Evolutionary conservation across 495 filamentous ascomycete genomes (phyloP).

Genomic region (Lepraria neglecta): DNA sequence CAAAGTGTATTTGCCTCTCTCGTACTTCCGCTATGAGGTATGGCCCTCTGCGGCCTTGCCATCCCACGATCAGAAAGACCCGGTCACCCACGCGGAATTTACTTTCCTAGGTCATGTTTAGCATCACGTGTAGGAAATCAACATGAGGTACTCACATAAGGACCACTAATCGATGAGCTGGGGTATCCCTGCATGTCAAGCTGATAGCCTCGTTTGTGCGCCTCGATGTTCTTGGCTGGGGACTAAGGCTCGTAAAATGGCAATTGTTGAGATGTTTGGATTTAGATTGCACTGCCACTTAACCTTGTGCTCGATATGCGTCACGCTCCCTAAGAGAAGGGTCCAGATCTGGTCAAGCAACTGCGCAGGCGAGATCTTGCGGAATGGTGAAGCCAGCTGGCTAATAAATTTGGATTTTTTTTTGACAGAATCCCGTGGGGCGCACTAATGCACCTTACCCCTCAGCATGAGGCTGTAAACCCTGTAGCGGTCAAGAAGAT

Average conservation of each 20-base stretch:
- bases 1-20: neutral
- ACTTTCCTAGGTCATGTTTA: neutral
- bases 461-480: neutral
- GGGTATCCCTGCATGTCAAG: neutral
- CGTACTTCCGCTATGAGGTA: neutral
- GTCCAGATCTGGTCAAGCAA: neutral
- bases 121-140: neutral
- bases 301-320: too few relatives aligned
- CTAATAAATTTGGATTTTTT: neutral
- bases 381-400: neutral
- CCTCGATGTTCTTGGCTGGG: neutral
- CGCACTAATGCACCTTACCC: neutral
- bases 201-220: neutral
- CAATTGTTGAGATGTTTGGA: too few relatives aligned
- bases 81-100: neutral
- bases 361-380: neutral
- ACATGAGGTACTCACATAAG: neutral
- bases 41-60: neutral
- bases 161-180: neutral
- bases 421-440: neutral
- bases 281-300: too few relatives aligned
- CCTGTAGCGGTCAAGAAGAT: neutral
- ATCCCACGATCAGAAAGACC: neutral
- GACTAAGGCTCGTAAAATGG: neutral
- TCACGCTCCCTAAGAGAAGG: too few relatives aligned